Evolutionary conservation across 768 basidiomycete species (phyloP), one percentile per base, ranked within the genome.

Genomic region (Pulveroboletus ravenelii): DNA sequence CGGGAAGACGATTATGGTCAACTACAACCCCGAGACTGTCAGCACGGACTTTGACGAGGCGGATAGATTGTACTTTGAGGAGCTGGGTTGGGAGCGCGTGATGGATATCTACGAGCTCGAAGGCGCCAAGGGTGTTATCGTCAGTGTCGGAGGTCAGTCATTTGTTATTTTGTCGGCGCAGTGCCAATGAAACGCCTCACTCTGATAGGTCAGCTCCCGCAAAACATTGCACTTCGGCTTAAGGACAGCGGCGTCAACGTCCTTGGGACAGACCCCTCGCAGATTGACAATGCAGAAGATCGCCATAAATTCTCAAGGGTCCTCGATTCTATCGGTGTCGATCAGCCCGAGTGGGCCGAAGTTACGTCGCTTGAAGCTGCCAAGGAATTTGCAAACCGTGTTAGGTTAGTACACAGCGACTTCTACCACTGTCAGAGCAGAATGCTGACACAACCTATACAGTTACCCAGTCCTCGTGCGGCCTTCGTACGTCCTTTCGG

Each of bases 41-140:
- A 97, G 94, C 7, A 99, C 96, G 50, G 96, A 98, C 70, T 99
- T 94, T 69, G 96, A 99, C 63, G 96, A 99, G 73, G 96, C 96
- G n/a, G 96, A 98, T 62, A 77, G 96, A 51, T 74, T 99, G 41
- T 99, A 99, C 76, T 99, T 99, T 66, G 96, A 99, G 68, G 95
- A 98, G 67, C 82, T 99, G 51, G 93, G 95, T 44, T 98, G 80
- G 72, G 96, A 99, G 71, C 84, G 95, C 37, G 94, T 99, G 55
- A 97, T 99, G 95, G 96, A 99, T 70, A 98, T 99, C 61, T 99
- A 98, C 62, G 96, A 99, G 68, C 72, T 98, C 52, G 96, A 99
- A 66, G 79, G 81, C 31, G 87, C 96, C 1, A 82, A 88, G 47
- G 96, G 96, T 64, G 92, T 95, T 44, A 81, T 99, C 56, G 95